Evolutionary conservation across 768 basidiomycete genomes (phyloP).

Genomic region (Mycena capillaripes): DNA sequence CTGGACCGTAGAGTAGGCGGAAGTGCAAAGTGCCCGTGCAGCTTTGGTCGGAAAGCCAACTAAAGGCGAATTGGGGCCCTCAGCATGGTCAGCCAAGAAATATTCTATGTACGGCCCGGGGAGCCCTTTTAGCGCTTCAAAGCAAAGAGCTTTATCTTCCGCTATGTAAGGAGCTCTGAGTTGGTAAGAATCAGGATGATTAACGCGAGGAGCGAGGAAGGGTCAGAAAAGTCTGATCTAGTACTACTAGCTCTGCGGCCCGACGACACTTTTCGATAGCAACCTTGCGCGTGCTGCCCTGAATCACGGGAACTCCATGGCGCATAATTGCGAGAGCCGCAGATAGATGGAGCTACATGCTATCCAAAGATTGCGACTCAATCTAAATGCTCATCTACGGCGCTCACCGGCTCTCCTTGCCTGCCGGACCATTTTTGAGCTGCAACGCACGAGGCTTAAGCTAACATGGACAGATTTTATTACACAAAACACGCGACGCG

Average conservation of each 20-base stretch:
- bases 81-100: conserved; percentile 87
- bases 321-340: conserved; percentile 8
- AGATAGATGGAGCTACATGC: conserved; percentile 56
- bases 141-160: conserved; percentile 96
- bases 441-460: no score
- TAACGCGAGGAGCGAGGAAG: not conserved
- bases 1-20: conserved; percentile 91
- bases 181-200: conserved; percentile 42
- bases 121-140: conserved; percentile 88
- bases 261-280: conserved; percentile 88
- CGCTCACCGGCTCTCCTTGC: no score
- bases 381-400: no score
- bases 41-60: conserved; percentile 79
- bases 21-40: conserved; percentile 95
- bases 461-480: no score
- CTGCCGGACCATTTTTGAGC: no score
- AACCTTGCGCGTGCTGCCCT: conserved; percentile 93
- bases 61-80: conserved; percentile 89
- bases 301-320: conserved; percentile 88
- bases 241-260: conserved; percentile 87
- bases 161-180: conserved; percentile 70
- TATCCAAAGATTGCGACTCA: conserved; percentile 83
- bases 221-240: conserved; percentile 37
- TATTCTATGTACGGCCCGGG: conserved; percentile 99
- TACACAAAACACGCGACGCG: no score